Evolutionary conservation across 768 basidiomycete species (phyloP).

Genomic region (Jaapia argillacea): DNA sequence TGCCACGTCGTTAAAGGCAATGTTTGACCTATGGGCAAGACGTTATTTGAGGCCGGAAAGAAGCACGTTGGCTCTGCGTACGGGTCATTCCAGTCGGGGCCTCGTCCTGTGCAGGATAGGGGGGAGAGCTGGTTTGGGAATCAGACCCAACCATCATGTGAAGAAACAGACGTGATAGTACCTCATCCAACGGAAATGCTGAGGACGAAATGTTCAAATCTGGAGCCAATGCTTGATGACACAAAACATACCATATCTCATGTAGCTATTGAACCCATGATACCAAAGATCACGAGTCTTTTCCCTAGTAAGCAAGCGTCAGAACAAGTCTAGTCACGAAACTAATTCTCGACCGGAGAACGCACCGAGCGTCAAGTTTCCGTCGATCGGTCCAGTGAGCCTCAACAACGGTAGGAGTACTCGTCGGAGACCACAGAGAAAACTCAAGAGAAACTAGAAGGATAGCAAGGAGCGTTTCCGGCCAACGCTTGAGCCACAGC

Average conservation of each 20-base stretch:
- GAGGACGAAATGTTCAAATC: conserved; percentile 6
- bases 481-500: conserved; percentile 19
- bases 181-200: conserved; percentile 88
- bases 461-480: conserved; percentile 16
- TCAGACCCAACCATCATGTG: conserved; percentile 1
- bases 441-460: conserved; percentile 16
- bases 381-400: conserved; percentile 15
- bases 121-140: conserved; percentile 58
- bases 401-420: conserved; percentile 5
- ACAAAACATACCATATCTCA: conserved; percentile 54
- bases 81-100: conserved; percentile 83
- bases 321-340: not conserved
- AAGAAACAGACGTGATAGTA: conserved; percentile 5
- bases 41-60: conserved; percentile 6
- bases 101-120: conserved; percentile 75
- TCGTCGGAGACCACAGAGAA: conserved; percentile 10
- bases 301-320: conserved; percentile 32
- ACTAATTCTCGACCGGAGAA: not conserved
- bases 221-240: conserved; percentile 8
- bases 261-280: conserved; percentile 86
- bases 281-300: conserved; percentile 74
- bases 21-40: conserved; percentile 41
- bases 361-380: conserved; percentile 17
- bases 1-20: conserved; percentile 83
- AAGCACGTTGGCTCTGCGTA: conserved; percentile 33